phyloP scores from a whole-genome alignment of 176 grass and related monocot genomes.

The Eremochloa ophiuroides region DNA sequence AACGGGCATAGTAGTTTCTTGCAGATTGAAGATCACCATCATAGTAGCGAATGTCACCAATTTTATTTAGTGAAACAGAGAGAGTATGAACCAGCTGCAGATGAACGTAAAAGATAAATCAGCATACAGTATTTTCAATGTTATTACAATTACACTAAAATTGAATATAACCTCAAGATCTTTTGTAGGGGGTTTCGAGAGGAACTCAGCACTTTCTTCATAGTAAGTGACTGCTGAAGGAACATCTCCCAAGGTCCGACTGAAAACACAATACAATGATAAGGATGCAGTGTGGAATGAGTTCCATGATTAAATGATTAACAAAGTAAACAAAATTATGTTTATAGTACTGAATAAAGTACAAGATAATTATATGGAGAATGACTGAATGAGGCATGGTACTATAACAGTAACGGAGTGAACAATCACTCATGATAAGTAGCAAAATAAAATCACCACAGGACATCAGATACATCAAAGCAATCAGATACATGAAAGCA shows the following conservation, averaged over 20 bases:
- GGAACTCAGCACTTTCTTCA: constrained; percentile 88
- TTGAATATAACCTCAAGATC: constrained; percentile 75
- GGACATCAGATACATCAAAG: neutral
- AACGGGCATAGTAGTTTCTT: constrained; percentile 75
- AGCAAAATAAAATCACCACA: neutral
- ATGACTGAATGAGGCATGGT: neutral
- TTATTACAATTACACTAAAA: neutral
- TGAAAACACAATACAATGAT: constrained; percentile 36
- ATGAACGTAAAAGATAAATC: constrained; percentile 32
- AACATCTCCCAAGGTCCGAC: constrained; percentile 79
- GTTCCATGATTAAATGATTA: constrained; percentile 1
- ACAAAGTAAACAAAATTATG: constrained; percentile 20
- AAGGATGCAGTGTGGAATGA: constrained; percentile 1
- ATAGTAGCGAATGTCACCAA: constrained; percentile 89
- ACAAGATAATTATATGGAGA: neutral
- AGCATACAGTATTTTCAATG: neutral
- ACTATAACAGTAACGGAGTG: neutral
- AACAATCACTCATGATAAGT: neutral
- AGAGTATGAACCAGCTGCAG: constrained; percentile 84
- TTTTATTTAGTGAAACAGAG: constrained; percentile 95
- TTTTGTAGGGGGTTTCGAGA: constrained; percentile 58
- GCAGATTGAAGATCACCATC: constrained; percentile 82
- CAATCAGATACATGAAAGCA: neutral
- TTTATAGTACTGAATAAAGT: neutral
- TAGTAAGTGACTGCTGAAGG: constrained; percentile 70